These are phyloP conservation scores for Psophocarpus tetragonolobus DNA, from an alignment of 306 rosid species.

Conservation along the genomic window DNA sequence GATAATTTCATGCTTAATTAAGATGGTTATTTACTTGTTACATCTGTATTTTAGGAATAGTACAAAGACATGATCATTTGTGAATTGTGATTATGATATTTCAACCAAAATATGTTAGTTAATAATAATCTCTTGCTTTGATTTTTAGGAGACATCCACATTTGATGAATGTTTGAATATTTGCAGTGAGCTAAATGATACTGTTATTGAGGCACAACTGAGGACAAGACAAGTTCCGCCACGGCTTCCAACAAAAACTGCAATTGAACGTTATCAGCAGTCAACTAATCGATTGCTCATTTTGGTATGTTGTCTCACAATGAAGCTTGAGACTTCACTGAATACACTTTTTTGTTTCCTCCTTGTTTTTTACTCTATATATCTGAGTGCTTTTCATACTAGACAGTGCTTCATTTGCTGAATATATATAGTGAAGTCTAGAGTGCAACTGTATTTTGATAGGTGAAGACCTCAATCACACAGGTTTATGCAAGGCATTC, in stretches of 20 bases:
- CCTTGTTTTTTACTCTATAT: neutral
- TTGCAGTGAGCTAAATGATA: slow-evolving; percentile 86
- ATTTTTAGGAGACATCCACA: slow-evolving; percentile 8
- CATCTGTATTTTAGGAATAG: neutral
- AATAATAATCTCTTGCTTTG: slow-evolving; percentile 18
- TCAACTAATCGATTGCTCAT: slow-evolving; percentile 82
- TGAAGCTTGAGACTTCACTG: slow-evolving; percentile 23
- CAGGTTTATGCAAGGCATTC: neutral
- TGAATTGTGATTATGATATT: neutral
- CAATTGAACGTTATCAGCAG: slow-evolving; percentile 58
- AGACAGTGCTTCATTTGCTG: slow-evolving; percentile 7
- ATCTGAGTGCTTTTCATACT: neutral
- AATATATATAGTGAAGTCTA: neutral
- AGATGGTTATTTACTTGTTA: slow-evolving; percentile 8
- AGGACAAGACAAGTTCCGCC: slow-evolving; percentile 66
- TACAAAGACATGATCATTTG: slow-evolving; percentile 6
- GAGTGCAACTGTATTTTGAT: neutral
- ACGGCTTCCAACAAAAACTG: slow-evolving; percentile 52
- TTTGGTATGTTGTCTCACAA: slow-evolving; percentile 57
- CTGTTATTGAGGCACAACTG: slow-evolving; percentile 66
- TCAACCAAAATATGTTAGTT: slow-evolving; percentile 7
- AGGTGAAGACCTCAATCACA: neutral
- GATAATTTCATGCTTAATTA: neutral
- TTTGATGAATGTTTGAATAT: slow-evolving; percentile 30
- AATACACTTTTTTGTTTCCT: slow-evolving; percentile 2